Base-by-base conservation (phyloP, 129 eudicot species). In the Smallanthus sonchifolius region DNA sequence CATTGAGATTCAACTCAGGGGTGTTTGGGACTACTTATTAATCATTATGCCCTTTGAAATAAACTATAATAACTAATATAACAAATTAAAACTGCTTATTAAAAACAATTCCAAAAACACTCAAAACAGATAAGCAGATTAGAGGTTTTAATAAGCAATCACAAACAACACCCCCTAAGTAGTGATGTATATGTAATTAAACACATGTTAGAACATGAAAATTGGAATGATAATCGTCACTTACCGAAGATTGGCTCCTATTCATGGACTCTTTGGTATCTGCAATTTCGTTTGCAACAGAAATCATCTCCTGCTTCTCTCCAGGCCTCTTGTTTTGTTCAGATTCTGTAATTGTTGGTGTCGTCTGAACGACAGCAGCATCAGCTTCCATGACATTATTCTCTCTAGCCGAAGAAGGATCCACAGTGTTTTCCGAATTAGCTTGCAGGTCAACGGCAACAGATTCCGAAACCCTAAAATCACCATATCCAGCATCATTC, bases 181-280 rank as follows among this genome's bases (percentile, higher is more conserved):
- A 47, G 5, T 47, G 1, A 4, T 61, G 4, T 16, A 34, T 30
- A 28, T 24, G 4, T n/a, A 43, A 30, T 13, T 45, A 38, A 37
- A 7, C 59, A 34, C 51, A n/a, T 28, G 32, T 17, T 24, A 16
- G 17, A 56, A 56, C 69, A 57, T 17, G 2, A 67, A 61, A 68
- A 19, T 5, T 61, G 0, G 20, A 24, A 61, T 2, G 61, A n/a
- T 6, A 42, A 34, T 4, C 2, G 51, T 34, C 16, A 16, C 69
- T 72, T 79, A 79, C 83, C 83, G n/a, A 32, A 42, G 40, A 34
- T 54, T 72, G 83, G 61, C 44, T 79, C 63, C 54, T 72, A 55
- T 0, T 79, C 61, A 65, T 54, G 42, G 51, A n/a, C 32, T 10
- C 44, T 77, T 77, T 51, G 3, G 76, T 15, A 37, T 24, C 76